Evolutionary conservation across 306 rosid species (phyloP), one percentile per base, ranked within the genome.

Genomic region (Prunus mira): DNA sequence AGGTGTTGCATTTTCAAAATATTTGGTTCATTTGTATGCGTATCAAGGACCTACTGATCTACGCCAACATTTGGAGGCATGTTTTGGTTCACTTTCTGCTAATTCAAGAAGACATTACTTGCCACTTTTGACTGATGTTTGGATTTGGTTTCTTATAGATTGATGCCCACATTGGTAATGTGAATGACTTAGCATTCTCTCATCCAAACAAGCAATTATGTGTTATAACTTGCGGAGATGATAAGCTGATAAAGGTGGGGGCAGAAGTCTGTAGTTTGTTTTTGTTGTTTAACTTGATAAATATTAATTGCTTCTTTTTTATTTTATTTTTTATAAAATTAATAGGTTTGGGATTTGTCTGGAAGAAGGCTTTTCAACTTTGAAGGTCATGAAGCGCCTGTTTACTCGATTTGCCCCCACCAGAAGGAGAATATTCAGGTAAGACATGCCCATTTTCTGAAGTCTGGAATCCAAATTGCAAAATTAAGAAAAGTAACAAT

Each of bases 341-440:
- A 41, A 71, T 62, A 90, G 94, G 95, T 90, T 81, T 90, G 95
- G 95, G 95, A 90, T 76, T 61, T 82, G 65, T 72, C 47, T 41
- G 92, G 95, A 60, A 85, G 86, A 73, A 87, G 14, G 65, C 81
- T 87, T 63, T 90, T 84, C 76, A 67, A 56, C 81, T 90, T 90
- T 82, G 95, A 84, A 81, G 95, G 95, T 82, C 92, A 90, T 22
- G 90, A 86, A 18, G 95, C 95, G 6, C 88, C 95, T 55, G 90
- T 90, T 34, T 90, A 90, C 82, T 90, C 95, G 12, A 72, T 90
- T 67, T 90, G 92, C 78, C 92, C 95, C 79, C 95, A 90, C 75
- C 89, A 88, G 76, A 90, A 86, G 82, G 95, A 88, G 84, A 88
- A 47, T 79, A 90, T 90, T 81, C 90, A 87, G 95, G 95, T 88